phyloP scores from a whole-genome alignment of 192 early-diverging fungal genomes.

The Chytriomyces confervae region DNA sequence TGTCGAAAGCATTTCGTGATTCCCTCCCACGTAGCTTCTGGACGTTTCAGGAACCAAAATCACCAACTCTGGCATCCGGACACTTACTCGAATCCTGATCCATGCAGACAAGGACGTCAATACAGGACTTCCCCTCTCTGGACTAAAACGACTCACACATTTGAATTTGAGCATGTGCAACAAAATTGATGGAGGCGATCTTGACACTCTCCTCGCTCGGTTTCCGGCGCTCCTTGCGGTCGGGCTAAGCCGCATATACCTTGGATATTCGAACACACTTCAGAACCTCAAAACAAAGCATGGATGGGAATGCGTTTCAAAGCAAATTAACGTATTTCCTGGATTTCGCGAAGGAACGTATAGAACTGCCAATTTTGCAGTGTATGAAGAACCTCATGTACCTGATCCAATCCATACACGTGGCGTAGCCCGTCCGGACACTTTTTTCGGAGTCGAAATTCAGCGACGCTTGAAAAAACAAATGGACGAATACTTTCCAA shows the following conservation, averaged over 20 bases:
- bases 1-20: background rate
- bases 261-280: background rate
- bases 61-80: conserved; percentile 6
- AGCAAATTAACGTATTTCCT: conserved; percentile 9
- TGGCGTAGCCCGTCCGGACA: background rate
- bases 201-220: background rate
- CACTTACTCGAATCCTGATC: conserved; percentile 4
- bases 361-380: background rate
- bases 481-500: background rate
- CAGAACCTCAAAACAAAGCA: background rate
- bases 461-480: background rate
- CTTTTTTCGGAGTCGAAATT: background rate
- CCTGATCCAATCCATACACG: background rate
- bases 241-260: conserved; percentile 8
- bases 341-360: conserved; percentile 4
- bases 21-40: background rate
- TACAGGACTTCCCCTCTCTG: background rate
- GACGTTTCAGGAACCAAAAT: conserved; percentile 7
- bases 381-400: background rate
- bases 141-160: conserved; percentile 1
- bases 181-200: background rate
- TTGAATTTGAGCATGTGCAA: conserved; percentile 14
- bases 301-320: background rate
- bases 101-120: conserved; percentile 2
- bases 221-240: conserved; percentile 14